These are phyloP conservation scores for Hypoxylon sp. DNA, from an alignment of 2,329 filamentous ascomycete species.

Conservation along the genomic window DNA sequence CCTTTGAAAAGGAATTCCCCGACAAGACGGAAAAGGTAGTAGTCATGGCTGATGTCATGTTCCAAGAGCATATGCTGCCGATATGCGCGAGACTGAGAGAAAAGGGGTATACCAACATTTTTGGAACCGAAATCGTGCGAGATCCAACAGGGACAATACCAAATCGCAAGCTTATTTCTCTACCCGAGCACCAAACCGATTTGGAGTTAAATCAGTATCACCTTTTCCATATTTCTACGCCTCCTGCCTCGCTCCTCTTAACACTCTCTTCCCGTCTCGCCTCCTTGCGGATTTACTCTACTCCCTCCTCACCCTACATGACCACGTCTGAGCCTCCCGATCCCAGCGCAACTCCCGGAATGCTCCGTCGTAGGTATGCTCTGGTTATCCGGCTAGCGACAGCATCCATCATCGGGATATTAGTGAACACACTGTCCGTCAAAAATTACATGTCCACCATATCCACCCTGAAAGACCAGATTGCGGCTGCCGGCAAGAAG, in stretches of 20 bases:
- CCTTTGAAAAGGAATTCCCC: conserved; percentile 74
- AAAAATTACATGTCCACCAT: conserved; percentile 88
- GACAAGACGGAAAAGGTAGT: conserved; percentile 71
- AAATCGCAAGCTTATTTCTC: conserved; percentile 71
- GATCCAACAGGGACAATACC: conserved; percentile 83
- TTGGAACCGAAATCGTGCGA: conserved; percentile 76
- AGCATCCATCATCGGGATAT: conserved; percentile 85
- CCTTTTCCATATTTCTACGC: conserved; percentile 85
- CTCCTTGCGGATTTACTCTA: conserved; percentile 79
- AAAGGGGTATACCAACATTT: conserved; percentile 73
- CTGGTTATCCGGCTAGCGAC: conserved; percentile 82
- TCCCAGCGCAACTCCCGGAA: conserved; percentile 54
- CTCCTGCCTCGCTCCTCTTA: conserved; percentile 82
- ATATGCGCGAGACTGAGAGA: conserved; percentile 63
- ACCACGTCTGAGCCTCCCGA: conserved; percentile 54
- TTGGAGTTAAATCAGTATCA: conserved; percentile 69
- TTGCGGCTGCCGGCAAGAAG: conserved; percentile 86
- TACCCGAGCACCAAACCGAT: conserved; percentile 30
- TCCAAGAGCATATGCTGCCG: conserved; percentile 73
- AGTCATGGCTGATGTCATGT: conserved; percentile 90
- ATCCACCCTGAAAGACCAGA: conserved; percentile 73
- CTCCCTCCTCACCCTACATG: conserved; percentile 54
- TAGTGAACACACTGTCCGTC: conserved; percentile 94
- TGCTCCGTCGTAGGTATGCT: conserved; percentile 86
- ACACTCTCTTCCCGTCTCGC: conserved; percentile 84